phyloP scores from a whole-genome alignment of 2,329 filamentous ascomycete species.

The Phialophora chinensis region DNA sequence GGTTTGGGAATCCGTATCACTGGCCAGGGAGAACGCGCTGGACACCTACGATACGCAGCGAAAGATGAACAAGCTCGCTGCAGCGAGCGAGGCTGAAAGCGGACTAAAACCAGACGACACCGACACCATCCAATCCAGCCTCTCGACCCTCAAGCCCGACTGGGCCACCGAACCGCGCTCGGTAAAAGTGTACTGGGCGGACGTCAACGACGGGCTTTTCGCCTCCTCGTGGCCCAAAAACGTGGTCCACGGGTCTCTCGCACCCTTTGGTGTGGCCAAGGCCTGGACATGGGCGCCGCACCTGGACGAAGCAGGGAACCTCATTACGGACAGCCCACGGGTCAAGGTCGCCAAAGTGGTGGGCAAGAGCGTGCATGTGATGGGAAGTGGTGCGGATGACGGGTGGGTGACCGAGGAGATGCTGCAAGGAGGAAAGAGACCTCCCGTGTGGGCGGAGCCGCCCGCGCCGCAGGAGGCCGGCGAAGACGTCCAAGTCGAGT shows the following conservation, averaged over 20 bases:
- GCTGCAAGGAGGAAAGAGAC: constrained; percentile 11
- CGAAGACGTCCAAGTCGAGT: constrained; percentile 2
- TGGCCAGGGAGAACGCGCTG: constrained; percentile 23
- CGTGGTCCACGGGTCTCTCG: constrained; percentile 52
- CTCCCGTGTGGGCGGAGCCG: constrained; percentile 12
- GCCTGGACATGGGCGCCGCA: constrained; percentile 14
- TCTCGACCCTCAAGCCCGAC: constrained; percentile 28
- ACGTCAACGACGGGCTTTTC: constrained; percentile 57
- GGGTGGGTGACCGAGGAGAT: constrained; percentile 29
- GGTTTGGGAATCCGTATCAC: constrained; percentile 26
- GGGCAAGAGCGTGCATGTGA: constrained; percentile 32
- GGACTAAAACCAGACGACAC: background rate
- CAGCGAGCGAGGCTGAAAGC: constrained; percentile 9
- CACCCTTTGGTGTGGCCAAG: constrained; percentile 39
- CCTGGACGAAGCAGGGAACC: constrained; percentile 10
- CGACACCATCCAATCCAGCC: background rate
- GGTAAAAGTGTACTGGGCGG: constrained; percentile 55
- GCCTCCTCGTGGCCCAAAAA: constrained; percentile 52
- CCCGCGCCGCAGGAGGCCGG: constrained; percentile 1
- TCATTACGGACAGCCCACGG: constrained; percentile 1
- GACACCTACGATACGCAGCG: constrained; percentile 18
- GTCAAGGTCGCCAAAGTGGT: constrained; percentile 11
- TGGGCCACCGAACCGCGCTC: constrained; percentile 41
- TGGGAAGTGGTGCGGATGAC: constrained; percentile 26
- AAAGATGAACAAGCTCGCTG: constrained; percentile 3